Percentiles rank a stretch among this genome's conserved stretches.
Conservation (phyloP, 2,329 filamentous ascomycete genomes). For the Aureobasidium sp. region DNA sequence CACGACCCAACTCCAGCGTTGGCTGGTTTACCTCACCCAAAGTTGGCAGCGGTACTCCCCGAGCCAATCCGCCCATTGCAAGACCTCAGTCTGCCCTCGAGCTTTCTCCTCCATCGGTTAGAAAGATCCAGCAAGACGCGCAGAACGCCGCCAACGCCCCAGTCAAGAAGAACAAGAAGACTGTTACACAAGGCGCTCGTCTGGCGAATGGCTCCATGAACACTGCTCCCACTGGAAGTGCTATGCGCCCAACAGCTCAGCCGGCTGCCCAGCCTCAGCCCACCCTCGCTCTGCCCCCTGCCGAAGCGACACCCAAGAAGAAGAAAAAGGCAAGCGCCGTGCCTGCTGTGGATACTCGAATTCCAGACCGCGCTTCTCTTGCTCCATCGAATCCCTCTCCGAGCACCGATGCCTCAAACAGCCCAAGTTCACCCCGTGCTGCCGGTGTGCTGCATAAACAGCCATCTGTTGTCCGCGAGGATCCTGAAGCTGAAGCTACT, state of each 20-base stretch:
- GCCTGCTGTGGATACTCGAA: slow-evolving; percentile 21
- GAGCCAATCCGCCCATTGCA: slow-evolving; percentile 24
- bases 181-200: slow-evolving; percentile 34
- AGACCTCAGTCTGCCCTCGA: slow-evolving; percentile 28
- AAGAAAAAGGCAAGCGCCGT: slow-evolving; percentile 14
- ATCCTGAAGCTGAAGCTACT: slow-evolving; percentile 26
- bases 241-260: slow-evolving; percentile 27
- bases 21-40: slow-evolving; percentile 35
- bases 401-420: slow-evolving; percentile 12
- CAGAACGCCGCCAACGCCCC: slow-evolving; percentile 33
- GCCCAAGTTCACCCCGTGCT: slow-evolving; percentile 22
- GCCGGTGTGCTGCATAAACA: slow-evolving; percentile 25
- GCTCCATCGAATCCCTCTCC: slow-evolving; percentile 29
- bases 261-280: neutral
- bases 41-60: slow-evolving; percentile 18
- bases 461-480: slow-evolving; percentile 30
- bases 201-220: slow-evolving; percentile 47
- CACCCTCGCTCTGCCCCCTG: too few species aligned
- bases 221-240: slow-evolving; percentile 43
- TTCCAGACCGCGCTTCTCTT: slow-evolving; percentile 19
- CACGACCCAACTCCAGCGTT: slow-evolving; percentile 19
- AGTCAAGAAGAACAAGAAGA: slow-evolving; percentile 37
- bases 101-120: slow-evolving; percentile 21
- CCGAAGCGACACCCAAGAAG: slow-evolving; percentile 11
- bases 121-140: slow-evolving; percentile 28